Evolutionary conservation across 202 grass and related monocot species (phyloP), one percentile per base, ranked within the genome.

Genomic region (Zoysia matrella): DNA sequence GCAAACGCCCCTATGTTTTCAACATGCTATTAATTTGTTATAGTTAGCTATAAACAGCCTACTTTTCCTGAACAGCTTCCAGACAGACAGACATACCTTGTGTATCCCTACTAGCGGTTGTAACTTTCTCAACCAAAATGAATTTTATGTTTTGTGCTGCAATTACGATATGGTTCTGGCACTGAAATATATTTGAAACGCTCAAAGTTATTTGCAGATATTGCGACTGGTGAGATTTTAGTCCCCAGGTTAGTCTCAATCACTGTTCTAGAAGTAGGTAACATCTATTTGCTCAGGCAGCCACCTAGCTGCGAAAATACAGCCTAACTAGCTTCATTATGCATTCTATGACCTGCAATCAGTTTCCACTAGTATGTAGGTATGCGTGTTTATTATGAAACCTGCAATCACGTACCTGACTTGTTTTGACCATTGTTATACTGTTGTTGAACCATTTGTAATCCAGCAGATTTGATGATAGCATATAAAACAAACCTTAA

Each of bases 151-250:
- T 39, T 60, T 68, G 22, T 75, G 53, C 61, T 70, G 12, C 71
- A 15, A 36, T 53, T 86, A 18, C 13, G 2, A 45, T 55, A 51
- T 66, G 8, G 75, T 47, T 50, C 30, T 43, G 22, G n/a, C 68
- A 67, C 12, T 50, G 52, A 74, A 74, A 74, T 50, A 72, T 64
- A 72, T 71, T 78, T 77, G 8, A 22, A 49, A 36, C 11, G 9
- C 51, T 40, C 53, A 78, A 44, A 45, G 45, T 40, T 10, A 47
- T 71, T 77, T 50, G 51, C 5, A 45, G 40, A 64, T 18, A 51
- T 8, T 60, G 16, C 11, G 53, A 69, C 45, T 57, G 45, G 3
- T 62, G 15, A 69, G 14, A 60, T 65, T 56, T 66, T 16, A 79
- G 52, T 43, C 61, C 51, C 51, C 39, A 80, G 14, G 14, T 30